Conservation (phyloP, 2,329 filamentous ascomycete genomes). For the Monosporascus sp. region DNA sequence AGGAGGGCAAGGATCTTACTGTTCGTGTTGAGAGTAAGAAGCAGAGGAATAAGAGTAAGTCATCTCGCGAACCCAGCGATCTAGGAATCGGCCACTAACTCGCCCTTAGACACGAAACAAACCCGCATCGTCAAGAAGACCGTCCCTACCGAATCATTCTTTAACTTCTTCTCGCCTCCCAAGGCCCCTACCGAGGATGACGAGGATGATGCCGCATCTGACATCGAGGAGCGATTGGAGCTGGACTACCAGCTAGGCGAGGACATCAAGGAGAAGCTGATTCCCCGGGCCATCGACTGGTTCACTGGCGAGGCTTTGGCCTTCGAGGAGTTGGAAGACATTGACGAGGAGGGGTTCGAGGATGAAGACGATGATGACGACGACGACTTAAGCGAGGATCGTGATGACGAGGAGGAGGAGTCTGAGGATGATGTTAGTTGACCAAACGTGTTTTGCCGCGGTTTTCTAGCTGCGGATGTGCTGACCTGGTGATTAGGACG, state of each 20-base stretch:
- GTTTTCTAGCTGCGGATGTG: conserved; percentile 3
- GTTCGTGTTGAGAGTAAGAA: conserved; percentile 98
- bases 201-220: conserved; percentile 69
- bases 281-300: conserved; percentile 97
- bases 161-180: conserved; percentile 98
- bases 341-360: conserved; percentile 78
- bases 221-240: conserved; percentile 96
- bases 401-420: conserved; percentile 71
- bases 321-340: conserved; percentile 84
- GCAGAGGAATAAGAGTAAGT: conserved; percentile 96
- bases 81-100: conserved; percentile 5
- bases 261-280: conserved; percentile 99
- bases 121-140: conserved; percentile 99
- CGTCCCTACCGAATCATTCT: conserved; percentile 96
- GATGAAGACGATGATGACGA: conserved; percentile 87
- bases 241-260: conserved; percentile 98
- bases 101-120: conserved; percentile 82
- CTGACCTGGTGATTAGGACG: conserved; percentile 56
- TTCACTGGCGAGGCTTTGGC: conserved; percentile 97
- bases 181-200: conserved; percentile 70
- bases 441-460: conserved; percentile 1
- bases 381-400: conserved; percentile 77
- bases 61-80: no score
- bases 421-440: conserved; percentile 70
- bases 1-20: conserved; percentile 85